Evolutionary conservation across 495 filamentous ascomycete genomes (phyloP).

Genomic region (Pyrenula massariospora): DNA sequence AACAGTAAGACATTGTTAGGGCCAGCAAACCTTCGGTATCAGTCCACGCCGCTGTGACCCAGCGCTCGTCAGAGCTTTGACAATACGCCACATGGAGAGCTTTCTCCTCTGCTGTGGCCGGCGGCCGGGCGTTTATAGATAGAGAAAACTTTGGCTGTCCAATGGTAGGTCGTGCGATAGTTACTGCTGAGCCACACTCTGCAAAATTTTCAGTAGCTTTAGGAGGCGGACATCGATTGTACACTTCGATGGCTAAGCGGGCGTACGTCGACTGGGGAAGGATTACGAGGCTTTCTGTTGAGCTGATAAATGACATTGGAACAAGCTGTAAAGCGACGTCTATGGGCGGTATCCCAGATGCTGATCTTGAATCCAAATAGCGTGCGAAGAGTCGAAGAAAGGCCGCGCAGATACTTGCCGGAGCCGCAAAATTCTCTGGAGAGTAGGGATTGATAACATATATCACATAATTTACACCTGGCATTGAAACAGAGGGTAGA

Average conservation of each 20-base stretch:
- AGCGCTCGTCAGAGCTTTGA: conserved; percentile 68
- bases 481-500: conserved; percentile 30
- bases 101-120: conserved; percentile 48
- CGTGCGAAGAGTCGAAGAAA: conserved; percentile 66
- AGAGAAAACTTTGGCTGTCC: conserved; percentile 71
- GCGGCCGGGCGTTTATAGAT: conserved; percentile 45
- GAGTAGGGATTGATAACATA: conserved; percentile 74
- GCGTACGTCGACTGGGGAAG: conserved; percentile 53
- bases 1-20: conserved; percentile 65
- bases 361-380: conserved; percentile 39
- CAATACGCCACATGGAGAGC: conserved; percentile 83
- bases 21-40: conserved; percentile 72
- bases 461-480: conserved; percentile 62
- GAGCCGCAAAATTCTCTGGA: conserved; percentile 33
- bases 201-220: conserved; percentile 22
- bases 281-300: conserved; percentile 51
- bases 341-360: conserved; percentile 39
- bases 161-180: conserved; percentile 62
- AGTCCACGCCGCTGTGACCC: conserved; percentile 88
- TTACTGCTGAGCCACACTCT: conserved; percentile 55
- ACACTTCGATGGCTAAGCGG: conserved; percentile 70
- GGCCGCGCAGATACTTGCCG: conserved; percentile 66
- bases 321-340: conserved; percentile 79
- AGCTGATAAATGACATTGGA: conserved; percentile 58
- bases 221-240: conserved; percentile 65